Conservation (phyloP, 2,329 filamentous ascomycete genomes). For the Westerdykella ornata region DNA sequence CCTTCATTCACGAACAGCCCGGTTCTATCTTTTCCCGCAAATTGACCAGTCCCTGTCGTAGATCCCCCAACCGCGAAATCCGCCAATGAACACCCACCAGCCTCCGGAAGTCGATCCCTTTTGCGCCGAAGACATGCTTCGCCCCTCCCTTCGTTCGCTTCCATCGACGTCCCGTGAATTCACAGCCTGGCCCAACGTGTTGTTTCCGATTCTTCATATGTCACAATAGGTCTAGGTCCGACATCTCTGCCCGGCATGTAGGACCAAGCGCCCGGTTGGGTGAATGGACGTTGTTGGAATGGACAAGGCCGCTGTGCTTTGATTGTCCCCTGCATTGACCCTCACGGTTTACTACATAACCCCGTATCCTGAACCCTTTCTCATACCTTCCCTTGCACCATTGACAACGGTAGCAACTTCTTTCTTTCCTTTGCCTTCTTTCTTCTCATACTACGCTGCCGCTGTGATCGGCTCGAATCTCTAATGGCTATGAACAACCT, state of each 20-base stretch:
- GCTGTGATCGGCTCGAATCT: neutral
- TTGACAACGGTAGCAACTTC: neutral
- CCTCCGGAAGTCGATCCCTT: constrained; percentile 3
- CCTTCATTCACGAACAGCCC: neutral
- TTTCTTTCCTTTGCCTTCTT: constrained; percentile 2
- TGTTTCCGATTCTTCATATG: neutral
- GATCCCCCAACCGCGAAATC: constrained; percentile 9
- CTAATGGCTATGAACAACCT: constrained; percentile 14
- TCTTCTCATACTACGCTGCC: neutral
- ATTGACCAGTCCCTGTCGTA: constrained; percentile 1
- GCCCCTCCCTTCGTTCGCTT: neutral
- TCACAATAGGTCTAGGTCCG: neutral
- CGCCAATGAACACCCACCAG: constrained; percentile 1
- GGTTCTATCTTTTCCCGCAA: neutral
- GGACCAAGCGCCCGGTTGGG: constrained; percentile 4
- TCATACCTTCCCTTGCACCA: neutral
- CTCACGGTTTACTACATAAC: neutral
- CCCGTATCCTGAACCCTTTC: neutral
- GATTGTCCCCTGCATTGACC: neutral
- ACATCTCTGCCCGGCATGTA: constrained; percentile 1
- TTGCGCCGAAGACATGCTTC: constrained; percentile 3
- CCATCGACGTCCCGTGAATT: neutral
- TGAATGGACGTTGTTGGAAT: neutral
- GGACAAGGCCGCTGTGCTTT: neutral
- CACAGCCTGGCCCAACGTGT: neutral